Conservation (phyloP, 1,139 yeast genomes). For the Yamadazyma aaseri region DNA sequence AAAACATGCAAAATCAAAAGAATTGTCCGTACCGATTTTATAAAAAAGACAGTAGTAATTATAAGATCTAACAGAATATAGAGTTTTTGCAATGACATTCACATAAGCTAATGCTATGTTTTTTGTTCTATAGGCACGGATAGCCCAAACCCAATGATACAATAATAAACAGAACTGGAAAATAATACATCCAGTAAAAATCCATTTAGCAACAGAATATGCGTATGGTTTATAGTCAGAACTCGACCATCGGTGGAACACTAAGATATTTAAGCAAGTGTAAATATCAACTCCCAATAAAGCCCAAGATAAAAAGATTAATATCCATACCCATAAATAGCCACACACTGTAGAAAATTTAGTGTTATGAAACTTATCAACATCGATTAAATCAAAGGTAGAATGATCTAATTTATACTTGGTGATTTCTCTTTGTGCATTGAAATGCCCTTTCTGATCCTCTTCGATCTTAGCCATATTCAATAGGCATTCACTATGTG, state of each 20-base stretch:
- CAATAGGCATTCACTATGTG: too few species aligned
- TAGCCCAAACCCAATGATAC: slow-evolving; percentile 61
- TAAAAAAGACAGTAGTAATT: slow-evolving; percentile 72
- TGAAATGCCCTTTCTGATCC: slow-evolving; percentile 13
- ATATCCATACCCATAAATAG: slow-evolving; percentile 51
- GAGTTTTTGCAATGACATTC: slow-evolving; percentile 57
- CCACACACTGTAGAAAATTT: slow-evolving; percentile 52
- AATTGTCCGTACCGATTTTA: slow-evolving; percentile 63
- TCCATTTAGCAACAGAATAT: slow-evolving; percentile 66
- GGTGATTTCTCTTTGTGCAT: slow-evolving; percentile 26
- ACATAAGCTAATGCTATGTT: slow-evolving; percentile 74
- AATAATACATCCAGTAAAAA: slow-evolving; percentile 83
- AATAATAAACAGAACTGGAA: slow-evolving; percentile 60
- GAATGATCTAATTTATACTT: slow-evolving; percentile 39
- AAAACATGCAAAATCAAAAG: slow-evolving; percentile 67
- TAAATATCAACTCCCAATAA: slow-evolving; percentile 74
- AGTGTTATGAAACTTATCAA: slow-evolving; percentile 52
- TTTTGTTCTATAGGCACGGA: slow-evolving; percentile 54
- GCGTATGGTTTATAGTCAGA: slow-evolving; percentile 55
- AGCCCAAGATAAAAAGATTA: slow-evolving; percentile 53
- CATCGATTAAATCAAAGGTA: slow-evolving; percentile 43
- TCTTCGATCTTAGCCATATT: neutral
- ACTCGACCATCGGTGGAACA: slow-evolving; percentile 73
- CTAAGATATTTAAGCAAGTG: slow-evolving; percentile 74
- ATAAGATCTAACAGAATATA: slow-evolving; percentile 58